Base-by-base conservation (phyloP, 495 filamentous ascomycete species). In the Xylaria nigripes region DNA sequence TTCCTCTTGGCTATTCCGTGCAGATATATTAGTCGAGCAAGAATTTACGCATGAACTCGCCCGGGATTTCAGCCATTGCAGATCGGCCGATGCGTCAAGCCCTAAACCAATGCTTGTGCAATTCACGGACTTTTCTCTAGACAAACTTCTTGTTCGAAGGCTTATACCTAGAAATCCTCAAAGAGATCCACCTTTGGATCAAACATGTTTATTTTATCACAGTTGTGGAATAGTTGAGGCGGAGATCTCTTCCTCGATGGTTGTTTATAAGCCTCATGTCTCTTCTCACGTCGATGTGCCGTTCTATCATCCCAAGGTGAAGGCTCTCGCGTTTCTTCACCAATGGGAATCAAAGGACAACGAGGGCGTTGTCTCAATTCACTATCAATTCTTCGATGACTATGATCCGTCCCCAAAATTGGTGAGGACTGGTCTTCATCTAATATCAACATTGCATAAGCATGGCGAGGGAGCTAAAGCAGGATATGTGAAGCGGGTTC, bases 251-350 rank as follows among this genome's bases (percentile, higher is more conserved):
- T 47, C 68, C 38, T 79, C 76, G 12, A 69, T 96, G 40, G 79
- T 93, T n/a, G 66, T 93, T 18, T 94, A 91, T 63, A 74, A 86
- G 23, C 87, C 91, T 24, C 90, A 95, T 67, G 78, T 83, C 13
- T 61, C 75, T 22, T 68, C 72, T 0, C 69, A 75, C 9, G 72
- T 76, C 15, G 79, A 86, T 16, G 76, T 90, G 44, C 92, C 92
- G 6, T 95, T 82, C 70, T 97, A 97, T 63, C 89, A 95, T 61
- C 92, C 92, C 6, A 68, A 74, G 51, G 82, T 95, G 4, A 76
- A 76, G 45, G 80, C 79, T 5, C 70, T 94, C 24, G 90, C 86
- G 1, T 89, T 89, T 67, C 69, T 89, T 6, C 86, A 94, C 63
- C 75, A 78, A 45, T 88, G 76, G 68, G 60, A 59, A 49, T 38